These are phyloP conservation scores for Oryza brachyantha DNA, from an alignment of 176 grass and related monocot genomes.

Conservation along the genomic window DNA sequence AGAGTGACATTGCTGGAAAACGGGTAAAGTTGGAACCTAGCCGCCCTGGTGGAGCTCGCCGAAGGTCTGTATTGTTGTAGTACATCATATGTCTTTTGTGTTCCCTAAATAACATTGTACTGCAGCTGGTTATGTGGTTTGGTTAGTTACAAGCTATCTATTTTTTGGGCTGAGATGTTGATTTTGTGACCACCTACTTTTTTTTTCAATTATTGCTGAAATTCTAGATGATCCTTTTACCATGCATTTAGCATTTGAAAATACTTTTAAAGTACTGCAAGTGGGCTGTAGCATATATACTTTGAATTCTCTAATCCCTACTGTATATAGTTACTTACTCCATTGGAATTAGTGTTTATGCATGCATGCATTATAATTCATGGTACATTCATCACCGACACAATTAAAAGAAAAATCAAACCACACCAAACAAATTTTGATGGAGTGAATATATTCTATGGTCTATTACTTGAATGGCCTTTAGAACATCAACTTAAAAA, in stretches of 20 bases:
- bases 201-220: not conserved
- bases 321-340: not conserved
- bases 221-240: not conserved
- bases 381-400: not conserved
- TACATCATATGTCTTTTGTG: not conserved
- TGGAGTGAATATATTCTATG: not conserved
- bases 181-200: not conserved
- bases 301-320: not conserved
- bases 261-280: not conserved
- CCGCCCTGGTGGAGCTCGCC: constrained; percentile 54
- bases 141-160: not conserved
- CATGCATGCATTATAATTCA: not conserved
- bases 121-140: not conserved
- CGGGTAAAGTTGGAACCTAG: constrained; percentile 58
- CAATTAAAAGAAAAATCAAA: not conserved
- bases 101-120: not conserved
- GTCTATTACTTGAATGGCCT: not conserved
- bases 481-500: not conserved
- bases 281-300: not conserved
- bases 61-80: constrained; percentile 29
- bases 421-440: not conserved
- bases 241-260: not conserved
- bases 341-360: not conserved
- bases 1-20: constrained; percentile 55
- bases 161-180: not conserved